These are phyloP conservation scores for Amniculicola lignicola DNA, from an alignment of 495 filamentous ascomycete species.

Conservation along the genomic window DNA sequence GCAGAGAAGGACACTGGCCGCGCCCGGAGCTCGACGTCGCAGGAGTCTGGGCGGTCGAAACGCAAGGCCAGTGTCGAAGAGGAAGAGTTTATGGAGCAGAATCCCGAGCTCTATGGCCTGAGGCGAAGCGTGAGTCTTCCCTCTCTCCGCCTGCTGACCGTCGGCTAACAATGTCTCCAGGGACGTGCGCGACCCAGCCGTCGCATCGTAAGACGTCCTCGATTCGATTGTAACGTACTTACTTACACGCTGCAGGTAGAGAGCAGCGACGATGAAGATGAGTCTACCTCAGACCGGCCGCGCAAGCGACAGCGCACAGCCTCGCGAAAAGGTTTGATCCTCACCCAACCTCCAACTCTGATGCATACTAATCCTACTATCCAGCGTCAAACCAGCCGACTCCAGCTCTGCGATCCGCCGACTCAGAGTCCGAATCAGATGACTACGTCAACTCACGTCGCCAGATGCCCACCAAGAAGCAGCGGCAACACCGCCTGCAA, in stretches of 20 bases:
- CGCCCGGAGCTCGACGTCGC: constrained; percentile 63
- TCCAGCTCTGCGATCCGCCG: constrained; percentile 55
- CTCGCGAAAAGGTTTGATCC: constrained; percentile 41
- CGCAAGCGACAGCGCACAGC: constrained; percentile 47
- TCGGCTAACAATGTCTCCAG: constrained; percentile 33
- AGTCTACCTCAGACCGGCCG: constrained; percentile 65
- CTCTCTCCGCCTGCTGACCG: neutral
- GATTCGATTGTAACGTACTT: neutral
- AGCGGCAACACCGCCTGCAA: constrained; percentile 61
- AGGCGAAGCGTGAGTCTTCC: constrained; percentile 72
- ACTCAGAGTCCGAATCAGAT: constrained; percentile 64
- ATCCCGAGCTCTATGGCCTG: constrained; percentile 95
- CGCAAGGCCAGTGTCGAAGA: constrained; percentile 69
- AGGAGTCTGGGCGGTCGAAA: constrained; percentile 65
- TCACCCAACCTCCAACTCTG: neutral
- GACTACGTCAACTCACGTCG: constrained; percentile 72
- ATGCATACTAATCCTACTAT: constrained; percentile 24
- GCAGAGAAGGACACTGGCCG: constrained; percentile 11
- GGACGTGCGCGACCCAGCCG: constrained; percentile 55
- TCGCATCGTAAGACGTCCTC: constrained; percentile 44
- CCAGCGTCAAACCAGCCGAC: constrained; percentile 66
- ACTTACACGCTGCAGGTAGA: constrained; percentile 53
- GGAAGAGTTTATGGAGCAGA: constrained; percentile 79
- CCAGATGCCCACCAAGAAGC: constrained; percentile 64
- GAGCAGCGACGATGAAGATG: constrained; percentile 66